These are phyloP conservation scores for Chlorella sp. DNA, from an alignment of 139 green algal species.

Conservation along the genomic window DNA sequence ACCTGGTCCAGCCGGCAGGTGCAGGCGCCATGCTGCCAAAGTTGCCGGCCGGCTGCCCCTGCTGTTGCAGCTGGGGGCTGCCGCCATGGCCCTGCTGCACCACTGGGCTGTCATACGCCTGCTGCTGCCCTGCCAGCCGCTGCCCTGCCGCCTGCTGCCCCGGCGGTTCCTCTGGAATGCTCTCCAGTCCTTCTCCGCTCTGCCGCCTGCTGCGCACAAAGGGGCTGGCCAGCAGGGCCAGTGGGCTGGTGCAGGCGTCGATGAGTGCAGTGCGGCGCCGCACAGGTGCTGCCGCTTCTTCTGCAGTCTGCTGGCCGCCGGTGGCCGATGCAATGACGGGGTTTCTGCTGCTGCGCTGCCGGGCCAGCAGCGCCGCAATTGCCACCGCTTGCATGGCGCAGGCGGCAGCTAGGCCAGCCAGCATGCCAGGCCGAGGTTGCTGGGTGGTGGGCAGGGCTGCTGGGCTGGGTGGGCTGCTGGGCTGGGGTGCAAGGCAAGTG, in stretches of 20 bases:
- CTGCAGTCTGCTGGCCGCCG: background rate
- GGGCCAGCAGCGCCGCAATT: background rate
- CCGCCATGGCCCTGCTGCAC: background rate
- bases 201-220: background rate
- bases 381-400: background rate
- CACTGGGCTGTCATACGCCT: no score
- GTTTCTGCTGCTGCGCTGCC: background rate
- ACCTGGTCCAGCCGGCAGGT: constrained; percentile 8
- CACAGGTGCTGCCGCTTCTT: background rate
- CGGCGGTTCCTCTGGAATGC: no score
- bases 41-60: background rate
- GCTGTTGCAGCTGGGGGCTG: constrained; percentile 1
- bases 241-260: constrained; percentile 11
- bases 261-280: background rate
- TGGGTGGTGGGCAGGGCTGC: background rate
- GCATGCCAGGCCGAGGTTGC: background rate
- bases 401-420: background rate
- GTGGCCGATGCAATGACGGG: background rate
- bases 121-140: no score
- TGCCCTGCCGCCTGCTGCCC: no score
- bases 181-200: background rate
- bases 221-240: constrained; percentile 5
- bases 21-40: background rate
- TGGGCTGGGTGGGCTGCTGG: background rate
- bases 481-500: background rate